Percentiles rank a stretch among this genome's conserved stretches.
Evolutionary conservation across 106 monocot genomes (phyloP).

Genomic region (Allium fistulosum): DNA sequence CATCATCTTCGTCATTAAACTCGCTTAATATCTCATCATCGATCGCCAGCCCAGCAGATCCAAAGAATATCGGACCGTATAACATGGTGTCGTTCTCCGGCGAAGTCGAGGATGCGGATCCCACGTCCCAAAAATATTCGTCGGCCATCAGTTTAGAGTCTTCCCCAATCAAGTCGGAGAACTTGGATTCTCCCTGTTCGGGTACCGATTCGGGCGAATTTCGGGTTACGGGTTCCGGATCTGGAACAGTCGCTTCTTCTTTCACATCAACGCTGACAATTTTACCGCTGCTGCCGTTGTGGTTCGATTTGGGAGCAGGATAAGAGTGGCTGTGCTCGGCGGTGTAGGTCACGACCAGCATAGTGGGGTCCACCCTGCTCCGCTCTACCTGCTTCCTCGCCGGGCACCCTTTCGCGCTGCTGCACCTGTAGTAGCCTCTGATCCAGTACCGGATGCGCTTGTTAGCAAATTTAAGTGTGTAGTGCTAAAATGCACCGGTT

Average conservation of each 20-base stretch:
- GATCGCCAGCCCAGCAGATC: constrained; percentile 3
- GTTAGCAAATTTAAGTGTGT: not conserved
- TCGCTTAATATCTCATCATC: constrained; percentile 13
- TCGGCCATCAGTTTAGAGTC: constrained; percentile 10
- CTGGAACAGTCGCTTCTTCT: not conserved
- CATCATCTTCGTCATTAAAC: constrained; percentile 24
- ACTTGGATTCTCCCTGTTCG: constrained; percentile 14
- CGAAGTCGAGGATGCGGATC: constrained; percentile 16
- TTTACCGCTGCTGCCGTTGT: not conserved
- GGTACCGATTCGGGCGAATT: constrained; percentile 1
- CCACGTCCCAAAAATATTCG: constrained; percentile 35
- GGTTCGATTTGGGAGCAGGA: constrained; percentile 31
- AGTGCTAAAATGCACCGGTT: not conserved
- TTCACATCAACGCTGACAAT: not conserved
- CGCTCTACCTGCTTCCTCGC: constrained; percentile 68
- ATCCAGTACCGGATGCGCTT: not conserved
- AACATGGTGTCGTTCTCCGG: constrained; percentile 8
- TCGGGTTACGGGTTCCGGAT: constrained; percentile 1
- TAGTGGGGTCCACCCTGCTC: constrained; percentile 49
- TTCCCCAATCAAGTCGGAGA: constrained; percentile 16
- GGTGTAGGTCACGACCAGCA: constrained; percentile 60
- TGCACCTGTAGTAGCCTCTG: constrained; percentile 73
- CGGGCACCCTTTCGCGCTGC: constrained; percentile 63
- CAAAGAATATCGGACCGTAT: constrained; percentile 10
- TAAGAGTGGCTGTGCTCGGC: constrained; percentile 61